Conservation (phyloP, 495 filamentous ascomycete species). For the Xylaria bambusicola region DNA sequence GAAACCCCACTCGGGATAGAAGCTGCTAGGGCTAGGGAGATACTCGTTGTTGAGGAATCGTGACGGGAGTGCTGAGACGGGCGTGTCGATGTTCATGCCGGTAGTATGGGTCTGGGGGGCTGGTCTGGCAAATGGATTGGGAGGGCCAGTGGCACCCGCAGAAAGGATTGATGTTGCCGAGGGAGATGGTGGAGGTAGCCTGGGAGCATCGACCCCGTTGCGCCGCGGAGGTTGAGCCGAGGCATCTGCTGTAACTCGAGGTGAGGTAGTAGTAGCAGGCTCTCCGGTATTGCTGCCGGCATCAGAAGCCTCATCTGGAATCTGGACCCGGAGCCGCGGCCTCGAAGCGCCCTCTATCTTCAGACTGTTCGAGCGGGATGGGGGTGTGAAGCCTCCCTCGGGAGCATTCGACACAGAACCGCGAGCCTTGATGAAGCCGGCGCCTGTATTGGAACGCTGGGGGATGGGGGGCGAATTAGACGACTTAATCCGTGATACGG, state of each 20-base stretch:
- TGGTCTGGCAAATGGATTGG: slow-evolving; percentile 92
- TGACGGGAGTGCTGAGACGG: slow-evolving; percentile 94
- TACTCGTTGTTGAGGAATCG: slow-evolving; percentile 84
- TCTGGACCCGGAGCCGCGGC: slow-evolving; percentile 88
- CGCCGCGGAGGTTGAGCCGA: slow-evolving; percentile 41
- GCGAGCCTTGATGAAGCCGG: slow-evolving; percentile 46
- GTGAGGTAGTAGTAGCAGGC: slow-evolving; percentile 63
- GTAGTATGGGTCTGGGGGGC: slow-evolving; percentile 54
- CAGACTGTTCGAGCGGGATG: slow-evolving; percentile 72
- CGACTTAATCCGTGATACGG: slow-evolving; percentile 46
- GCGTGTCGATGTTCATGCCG: slow-evolving; percentile 85
- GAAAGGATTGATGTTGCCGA: slow-evolving; percentile 79
- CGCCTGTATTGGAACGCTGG: slow-evolving; percentile 43
- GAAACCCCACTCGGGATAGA: slow-evolving; percentile 89
- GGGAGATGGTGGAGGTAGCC: slow-evolving; percentile 89
- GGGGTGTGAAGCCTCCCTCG: slow-evolving; percentile 60
- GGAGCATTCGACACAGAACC: slow-evolving; percentile 59
- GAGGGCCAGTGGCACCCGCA: slow-evolving; percentile 88
- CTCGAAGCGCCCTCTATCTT: slow-evolving; percentile 60
- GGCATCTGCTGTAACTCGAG: slow-evolving; percentile 64
- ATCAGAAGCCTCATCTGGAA: slow-evolving; percentile 87
- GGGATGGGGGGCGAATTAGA: slow-evolving; percentile 53
- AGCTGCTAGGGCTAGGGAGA: slow-evolving; percentile 82
- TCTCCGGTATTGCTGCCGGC: slow-evolving; percentile 73
- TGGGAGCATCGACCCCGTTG: slow-evolving; percentile 56